Conservation (phyloP, 2,329 filamentous ascomycete genomes). For the Sporothrix curviconia region DNA sequence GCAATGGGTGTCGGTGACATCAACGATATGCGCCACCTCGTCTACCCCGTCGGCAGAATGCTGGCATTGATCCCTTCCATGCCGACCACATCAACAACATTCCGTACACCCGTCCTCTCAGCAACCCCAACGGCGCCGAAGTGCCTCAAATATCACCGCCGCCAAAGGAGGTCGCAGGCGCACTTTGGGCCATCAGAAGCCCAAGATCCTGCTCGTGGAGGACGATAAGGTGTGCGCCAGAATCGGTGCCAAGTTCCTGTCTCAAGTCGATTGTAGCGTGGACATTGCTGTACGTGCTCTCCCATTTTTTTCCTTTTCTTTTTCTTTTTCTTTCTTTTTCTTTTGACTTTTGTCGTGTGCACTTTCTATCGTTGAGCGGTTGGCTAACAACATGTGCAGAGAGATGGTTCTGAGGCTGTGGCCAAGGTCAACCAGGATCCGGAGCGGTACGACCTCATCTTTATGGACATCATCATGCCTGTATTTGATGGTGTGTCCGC, state of each 20-base stretch:
- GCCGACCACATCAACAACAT: slow-evolving; percentile 93
- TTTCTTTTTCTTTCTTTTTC: too few relatives aligned
- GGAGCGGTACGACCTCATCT: slow-evolving; percentile 58
- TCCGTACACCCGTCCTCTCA: slow-evolving; percentile 71
- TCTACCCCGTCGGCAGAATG: slow-evolving; percentile 89
- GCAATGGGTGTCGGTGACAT: slow-evolving; percentile 43
- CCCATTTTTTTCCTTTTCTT: background rate
- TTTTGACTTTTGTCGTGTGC: too few relatives aligned
- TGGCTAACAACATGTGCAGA: too few relatives aligned
- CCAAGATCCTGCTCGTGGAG: slow-evolving; percentile 84
- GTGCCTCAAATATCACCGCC: slow-evolving; percentile 35
- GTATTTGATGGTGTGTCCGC: slow-evolving; percentile 91
- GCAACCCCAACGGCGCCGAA: slow-evolving; percentile 42
- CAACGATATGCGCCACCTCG: slow-evolving; percentile 57
- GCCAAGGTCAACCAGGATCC: slow-evolving; percentile 62
- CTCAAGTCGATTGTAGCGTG: slow-evolving; percentile 59
- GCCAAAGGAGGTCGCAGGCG: slow-evolving; percentile 32
- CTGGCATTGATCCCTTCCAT: slow-evolving; percentile 91
- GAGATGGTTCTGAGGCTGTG: slow-evolving; percentile 89
- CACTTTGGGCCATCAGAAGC: slow-evolving; percentile 55
- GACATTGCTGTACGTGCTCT: slow-evolving; percentile 54
- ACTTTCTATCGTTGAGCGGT: too few relatives aligned
- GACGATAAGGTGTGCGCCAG: slow-evolving; percentile 63
- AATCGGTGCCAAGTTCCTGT: slow-evolving; percentile 62
- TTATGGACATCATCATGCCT: slow-evolving; percentile 97